A percentile compares a stretch with the other conserved stretches of the same genome.
phyloP scores from a whole-genome alignment of 257 asterid species.

The Solanum habrochaites region DNA sequence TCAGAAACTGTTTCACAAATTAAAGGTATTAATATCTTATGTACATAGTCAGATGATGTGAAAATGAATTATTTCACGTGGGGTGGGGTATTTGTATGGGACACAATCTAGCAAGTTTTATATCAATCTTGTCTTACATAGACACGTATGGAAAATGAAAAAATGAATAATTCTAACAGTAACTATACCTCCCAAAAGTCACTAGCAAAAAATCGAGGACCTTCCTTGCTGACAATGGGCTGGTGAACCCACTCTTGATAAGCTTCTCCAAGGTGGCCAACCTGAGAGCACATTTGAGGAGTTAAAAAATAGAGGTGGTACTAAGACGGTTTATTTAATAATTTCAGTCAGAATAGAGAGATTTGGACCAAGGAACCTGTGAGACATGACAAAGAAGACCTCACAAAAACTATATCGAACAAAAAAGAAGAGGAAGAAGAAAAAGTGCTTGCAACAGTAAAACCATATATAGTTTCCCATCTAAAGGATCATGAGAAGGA shows the following conservation, averaged over 20 bases:
- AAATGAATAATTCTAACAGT: neutral
- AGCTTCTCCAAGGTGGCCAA: constrained; percentile 78
- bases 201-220: constrained; percentile 45
- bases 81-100: neutral
- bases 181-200: constrained; percentile 40
- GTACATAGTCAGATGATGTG: neutral
- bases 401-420: neutral
- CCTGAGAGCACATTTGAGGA: constrained; percentile 22
- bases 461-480: neutral
- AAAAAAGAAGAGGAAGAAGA: neutral
- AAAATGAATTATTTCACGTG: neutral
- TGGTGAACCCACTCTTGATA: constrained; percentile 76
- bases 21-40: neutral
- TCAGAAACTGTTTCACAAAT: constrained; percentile 36
- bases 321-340: neutral
- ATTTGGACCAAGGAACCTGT: neutral
- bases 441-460: neutral
- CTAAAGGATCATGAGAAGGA: neutral
- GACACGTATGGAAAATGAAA: neutral
- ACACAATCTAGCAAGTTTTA: neutral
- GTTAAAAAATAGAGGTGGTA: neutral
- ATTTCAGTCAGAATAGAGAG: neutral
- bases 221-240: constrained; percentile 52
- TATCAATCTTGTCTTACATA: neutral
- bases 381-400: neutral